Percentiles rank a stretch among this genome's conserved stretches.
phyloP scores from a whole-genome alignment of 305 asterid genomes.

The Fraxinus greggii region DNA sequence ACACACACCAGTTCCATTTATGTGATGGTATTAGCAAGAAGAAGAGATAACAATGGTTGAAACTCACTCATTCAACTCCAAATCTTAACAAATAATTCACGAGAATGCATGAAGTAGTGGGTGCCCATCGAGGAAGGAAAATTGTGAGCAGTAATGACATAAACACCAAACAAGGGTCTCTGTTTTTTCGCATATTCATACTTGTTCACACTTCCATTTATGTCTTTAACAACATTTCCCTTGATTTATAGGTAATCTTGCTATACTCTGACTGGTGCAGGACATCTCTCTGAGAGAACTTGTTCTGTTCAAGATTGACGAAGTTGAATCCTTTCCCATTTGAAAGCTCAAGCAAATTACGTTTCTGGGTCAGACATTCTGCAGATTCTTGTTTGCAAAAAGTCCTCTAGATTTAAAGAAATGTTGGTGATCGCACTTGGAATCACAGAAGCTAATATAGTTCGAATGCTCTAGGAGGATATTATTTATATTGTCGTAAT shows the following conservation, averaged over 20 bases:
- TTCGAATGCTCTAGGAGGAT: neutral
- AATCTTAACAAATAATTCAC: too few species aligned
- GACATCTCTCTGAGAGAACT: neutral
- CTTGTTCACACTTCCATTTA: neutral
- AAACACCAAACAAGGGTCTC: neutral
- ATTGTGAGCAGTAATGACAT: neutral
- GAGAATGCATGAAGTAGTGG: neutral
- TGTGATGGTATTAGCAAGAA: too few species aligned
- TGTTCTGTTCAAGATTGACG: constrained; percentile 5
- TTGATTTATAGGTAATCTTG: constrained; percentile 20
- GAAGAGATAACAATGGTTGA: too few species aligned
- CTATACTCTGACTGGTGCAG: neutral
- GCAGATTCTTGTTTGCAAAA: constrained; percentile 12
- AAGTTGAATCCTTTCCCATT: neutral
- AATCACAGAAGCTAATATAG: neutral
- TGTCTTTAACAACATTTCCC: neutral
- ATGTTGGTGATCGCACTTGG: neutral
- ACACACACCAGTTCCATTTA: too few species aligned
- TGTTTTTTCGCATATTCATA: neutral
- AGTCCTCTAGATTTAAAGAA: neutral
- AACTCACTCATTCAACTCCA: too few species aligned
- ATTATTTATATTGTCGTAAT: neutral
- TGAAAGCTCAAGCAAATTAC: constrained; percentile 15
- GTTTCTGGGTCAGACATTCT: constrained; percentile 6
- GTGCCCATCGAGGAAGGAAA: neutral